Evolutionary conservation across 2,329 filamentous ascomycete genomes (phyloP).

Genomic region (Phaeosphaeria sp.): DNA sequence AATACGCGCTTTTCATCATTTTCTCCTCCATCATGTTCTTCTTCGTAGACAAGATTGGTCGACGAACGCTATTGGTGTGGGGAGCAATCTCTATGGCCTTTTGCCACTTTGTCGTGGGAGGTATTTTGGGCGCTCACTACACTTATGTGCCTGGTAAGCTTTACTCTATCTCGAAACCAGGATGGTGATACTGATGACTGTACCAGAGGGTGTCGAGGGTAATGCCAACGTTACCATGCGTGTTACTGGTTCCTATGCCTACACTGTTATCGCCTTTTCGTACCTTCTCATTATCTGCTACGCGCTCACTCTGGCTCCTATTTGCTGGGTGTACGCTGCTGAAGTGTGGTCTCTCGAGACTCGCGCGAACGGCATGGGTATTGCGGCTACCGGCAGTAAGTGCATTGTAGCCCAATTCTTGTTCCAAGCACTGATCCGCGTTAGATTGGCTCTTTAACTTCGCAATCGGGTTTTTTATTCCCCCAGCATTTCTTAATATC

Average conservation of each 20-base stretch:
- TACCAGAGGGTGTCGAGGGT: slow-evolving; percentile 49
- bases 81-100: slow-evolving; percentile 53
- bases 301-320: slow-evolving; percentile 67
- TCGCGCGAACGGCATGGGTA: slow-evolving; percentile 65
- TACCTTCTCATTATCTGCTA: slow-evolving; percentile 71
- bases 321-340: slow-evolving; percentile 70
- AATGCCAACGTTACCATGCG: slow-evolving; percentile 62
- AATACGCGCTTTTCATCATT: slow-evolving; percentile 53
- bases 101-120: slow-evolving; percentile 57
- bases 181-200: neutral
- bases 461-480: slow-evolving; percentile 65
- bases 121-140: slow-evolving; percentile 49
- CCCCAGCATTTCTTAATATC: slow-evolving; percentile 66
- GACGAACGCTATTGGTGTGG: slow-evolving; percentile 51
- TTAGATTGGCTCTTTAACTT: slow-evolving; percentile 65
- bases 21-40: slow-evolving; percentile 51
- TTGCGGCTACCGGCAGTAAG: slow-evolving; percentile 55
- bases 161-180: neutral
- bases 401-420: neutral
- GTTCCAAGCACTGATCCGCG: neutral
- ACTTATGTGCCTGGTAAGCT: slow-evolving; percentile 48
- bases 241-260: slow-evolving; percentile 61
- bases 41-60: slow-evolving; percentile 52
- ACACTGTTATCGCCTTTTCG: slow-evolving; percentile 70
- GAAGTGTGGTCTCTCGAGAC: slow-evolving; percentile 70